phyloP scores from a whole-genome alignment of 371 early-diverging fungal genomes.

The Thermomucor indicae-seudaticae region DNA sequence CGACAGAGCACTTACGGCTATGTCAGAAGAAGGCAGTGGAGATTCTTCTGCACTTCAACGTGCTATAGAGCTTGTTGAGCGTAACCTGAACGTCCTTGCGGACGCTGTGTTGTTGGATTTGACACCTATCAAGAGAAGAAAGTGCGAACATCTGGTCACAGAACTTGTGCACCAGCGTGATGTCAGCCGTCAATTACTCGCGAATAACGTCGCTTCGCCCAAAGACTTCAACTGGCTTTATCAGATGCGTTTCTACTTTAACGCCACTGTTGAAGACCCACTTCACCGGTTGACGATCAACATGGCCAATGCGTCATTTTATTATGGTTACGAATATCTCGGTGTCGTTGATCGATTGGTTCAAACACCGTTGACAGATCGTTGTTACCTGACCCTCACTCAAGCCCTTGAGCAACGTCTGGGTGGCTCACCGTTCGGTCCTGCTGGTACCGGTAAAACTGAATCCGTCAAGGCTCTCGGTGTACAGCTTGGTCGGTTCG shows the following conservation, averaged over 20 bases:
- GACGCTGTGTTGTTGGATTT: conserved; percentile 90
- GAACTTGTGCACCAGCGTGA: conserved; percentile 98
- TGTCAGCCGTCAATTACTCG: conserved; percentile 75
- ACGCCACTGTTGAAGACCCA: conserved; percentile 59
- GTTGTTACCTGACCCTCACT: conserved; percentile 95
- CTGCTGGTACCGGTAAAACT: conserved; percentile 98
- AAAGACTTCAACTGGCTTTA: conserved; percentile 95
- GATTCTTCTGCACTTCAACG: conserved; percentile 46
- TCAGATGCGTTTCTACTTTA: conserved; percentile 95
- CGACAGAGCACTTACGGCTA: conserved; percentile 65
- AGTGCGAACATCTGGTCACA: conserved; percentile 96
- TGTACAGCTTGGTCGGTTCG: conserved; percentile 92
- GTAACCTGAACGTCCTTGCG: conserved; percentile 82
- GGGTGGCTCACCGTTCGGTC: conserved; percentile 98
- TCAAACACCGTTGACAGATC: conserved; percentile 97
- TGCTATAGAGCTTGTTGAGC: conserved; percentile 64
- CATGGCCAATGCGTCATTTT: conserved; percentile 94
- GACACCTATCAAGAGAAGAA: conserved; percentile 78
- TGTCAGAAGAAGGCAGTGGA: conserved; percentile 30
- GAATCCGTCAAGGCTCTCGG: conserved; percentile 98
- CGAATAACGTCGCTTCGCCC: conserved; percentile 48
- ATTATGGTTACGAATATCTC: conserved; percentile 97
- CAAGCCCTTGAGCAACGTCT: conserved; percentile 92
- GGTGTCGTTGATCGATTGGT: conserved; percentile 96
- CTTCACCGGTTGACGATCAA: conserved; percentile 71